Percentiles rank a stretch among this genome's conserved stretches.
Conservation (phyloP, 1,284 basidiomycete genomes). For the Chiua sp. region DNA sequence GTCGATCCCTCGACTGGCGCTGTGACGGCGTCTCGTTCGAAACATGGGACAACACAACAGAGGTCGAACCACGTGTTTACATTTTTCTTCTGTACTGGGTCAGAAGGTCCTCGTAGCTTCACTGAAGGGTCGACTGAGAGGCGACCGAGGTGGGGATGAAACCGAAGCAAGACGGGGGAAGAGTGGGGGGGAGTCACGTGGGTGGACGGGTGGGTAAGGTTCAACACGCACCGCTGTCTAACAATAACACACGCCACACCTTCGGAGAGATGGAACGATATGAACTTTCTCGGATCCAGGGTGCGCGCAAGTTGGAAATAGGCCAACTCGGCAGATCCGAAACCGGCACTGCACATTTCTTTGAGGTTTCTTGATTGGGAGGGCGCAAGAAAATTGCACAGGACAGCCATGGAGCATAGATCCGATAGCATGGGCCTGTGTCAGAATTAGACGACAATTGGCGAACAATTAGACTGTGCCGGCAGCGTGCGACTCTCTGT, state of each 20-base stretch:
- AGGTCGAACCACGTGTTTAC: neutral
- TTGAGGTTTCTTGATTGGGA: slow-evolving; percentile 40
- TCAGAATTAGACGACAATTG: slow-evolving; percentile 24
- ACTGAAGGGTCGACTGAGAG: neutral
- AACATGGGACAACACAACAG: slow-evolving; percentile 13
- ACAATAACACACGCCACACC: slow-evolving; percentile 27
- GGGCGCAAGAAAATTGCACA: slow-evolving; percentile 28
- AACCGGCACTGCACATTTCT: slow-evolving; percentile 28
- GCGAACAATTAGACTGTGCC: slow-evolving; percentile 38
- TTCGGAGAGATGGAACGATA: slow-evolving; percentile 7
- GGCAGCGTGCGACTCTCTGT: slow-evolving; percentile 34
- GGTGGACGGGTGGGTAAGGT: slow-evolving; percentile 29
- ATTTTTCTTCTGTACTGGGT: too few relatives aligned
- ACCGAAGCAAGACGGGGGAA: neutral
- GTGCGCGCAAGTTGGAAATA: slow-evolving; percentile 8
- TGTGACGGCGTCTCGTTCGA: slow-evolving; percentile 5
- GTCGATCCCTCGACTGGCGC: slow-evolving; percentile 20
- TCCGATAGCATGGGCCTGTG: slow-evolving; percentile 30
- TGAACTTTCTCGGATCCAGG: slow-evolving; percentile 5
- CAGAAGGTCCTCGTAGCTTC: neutral
- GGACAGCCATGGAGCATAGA: slow-evolving; percentile 25
- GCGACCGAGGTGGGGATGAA: neutral
- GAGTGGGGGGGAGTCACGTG: neutral
- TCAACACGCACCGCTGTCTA: slow-evolving; percentile 16
- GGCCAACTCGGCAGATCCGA: slow-evolving; percentile 15